A percentile compares a stretch with the other conserved stretches of the same genome.
Conservation (phyloP, 2,329 filamentous ascomycete species). For the Periconia sp. region DNA sequence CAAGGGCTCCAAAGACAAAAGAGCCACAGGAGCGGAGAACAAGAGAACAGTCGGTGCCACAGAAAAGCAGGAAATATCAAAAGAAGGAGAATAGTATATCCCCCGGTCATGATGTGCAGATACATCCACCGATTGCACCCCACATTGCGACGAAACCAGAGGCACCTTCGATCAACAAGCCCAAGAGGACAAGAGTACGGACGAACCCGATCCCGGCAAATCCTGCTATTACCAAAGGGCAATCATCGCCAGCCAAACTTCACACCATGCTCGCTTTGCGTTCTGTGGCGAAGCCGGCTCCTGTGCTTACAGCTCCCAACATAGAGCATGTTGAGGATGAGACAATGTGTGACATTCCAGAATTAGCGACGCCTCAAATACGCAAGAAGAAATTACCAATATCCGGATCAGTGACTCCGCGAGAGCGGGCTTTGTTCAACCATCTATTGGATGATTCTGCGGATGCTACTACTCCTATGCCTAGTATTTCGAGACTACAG, state of each 20-base stretch:
- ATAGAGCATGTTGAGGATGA: conserved; percentile 30
- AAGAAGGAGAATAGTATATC: conserved; percentile 31
- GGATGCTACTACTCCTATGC: conserved; percentile 35
- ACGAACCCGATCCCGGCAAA: conserved; percentile 24
- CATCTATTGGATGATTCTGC: conserved; percentile 38
- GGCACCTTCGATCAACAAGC: conserved; percentile 25
- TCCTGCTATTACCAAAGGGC: conserved; percentile 28
- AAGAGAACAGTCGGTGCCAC: conserved; percentile 14
- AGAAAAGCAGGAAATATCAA: conserved; percentile 32
- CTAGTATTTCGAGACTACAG: conserved; percentile 37
- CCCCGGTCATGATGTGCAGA: conserved; percentile 12
- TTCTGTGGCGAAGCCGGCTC: conserved; percentile 20
- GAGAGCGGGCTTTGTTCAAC: conserved; percentile 42
- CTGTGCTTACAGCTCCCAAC: conserved; percentile 18
- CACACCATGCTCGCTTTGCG: conserved; percentile 38
- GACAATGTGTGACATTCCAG: conserved; percentile 45
- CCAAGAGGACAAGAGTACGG: conserved; percentile 32
- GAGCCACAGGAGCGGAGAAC: conserved; percentile 6
- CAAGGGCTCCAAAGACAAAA: conserved; percentile 13
- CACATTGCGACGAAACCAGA: not conserved
- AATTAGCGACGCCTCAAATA: conserved; percentile 26
- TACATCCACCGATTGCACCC: not conserved
- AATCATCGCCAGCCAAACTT: conserved; percentile 42
- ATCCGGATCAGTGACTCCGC: conserved; percentile 42
- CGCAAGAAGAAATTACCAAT: conserved; percentile 14